Percentiles rank a stretch among this genome's conserved stretches.
Conservation (phyloP, 1,139 yeast species). For the Keqinozyma sinolaborantium region DNA sequence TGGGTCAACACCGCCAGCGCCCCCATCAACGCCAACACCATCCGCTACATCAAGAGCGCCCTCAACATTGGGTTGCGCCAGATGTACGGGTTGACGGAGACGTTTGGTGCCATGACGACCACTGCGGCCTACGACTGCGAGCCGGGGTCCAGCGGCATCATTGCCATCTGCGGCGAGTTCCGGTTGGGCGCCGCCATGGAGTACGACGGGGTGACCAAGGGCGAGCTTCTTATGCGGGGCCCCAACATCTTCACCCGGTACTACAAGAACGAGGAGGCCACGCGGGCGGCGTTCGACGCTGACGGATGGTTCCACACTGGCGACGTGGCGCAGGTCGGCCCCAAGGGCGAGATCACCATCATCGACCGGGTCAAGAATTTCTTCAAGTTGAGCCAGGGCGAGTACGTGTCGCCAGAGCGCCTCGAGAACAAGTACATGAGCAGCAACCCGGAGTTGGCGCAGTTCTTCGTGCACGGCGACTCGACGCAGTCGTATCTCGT, state of each 20-base stretch:
- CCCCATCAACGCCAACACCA: slow-evolving; percentile 30
- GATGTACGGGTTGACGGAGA: slow-evolving; percentile 37
- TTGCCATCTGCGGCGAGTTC: slow-evolving; percentile 23
- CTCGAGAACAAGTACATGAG: slow-evolving; percentile 31
- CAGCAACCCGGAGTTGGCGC: slow-evolving; percentile 23
- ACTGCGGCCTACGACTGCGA: slow-evolving; percentile 25
- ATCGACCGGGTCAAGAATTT: slow-evolving; percentile 38
- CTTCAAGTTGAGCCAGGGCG: slow-evolving; percentile 39
- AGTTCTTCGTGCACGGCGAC: slow-evolving; percentile 48
- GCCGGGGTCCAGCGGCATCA: slow-evolving; percentile 35
- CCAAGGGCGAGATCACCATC: slow-evolving; percentile 24
- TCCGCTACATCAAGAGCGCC: slow-evolving; percentile 29
- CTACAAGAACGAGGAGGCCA: slow-evolving; percentile 22
- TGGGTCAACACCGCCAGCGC: slow-evolving; percentile 33
- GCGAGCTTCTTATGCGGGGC: slow-evolving; percentile 31
- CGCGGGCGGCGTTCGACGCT: slow-evolving; percentile 15
- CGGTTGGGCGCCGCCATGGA: slow-evolving; percentile 26
- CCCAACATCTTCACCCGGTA: slow-evolving; percentile 29
- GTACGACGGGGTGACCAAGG: slow-evolving; percentile 19
- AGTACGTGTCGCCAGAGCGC: slow-evolving; percentile 34
- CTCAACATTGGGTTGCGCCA: slow-evolving; percentile 32
- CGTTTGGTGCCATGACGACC: slow-evolving; percentile 30
- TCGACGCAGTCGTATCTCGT: slow-evolving; percentile 54
- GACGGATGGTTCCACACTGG: slow-evolving; percentile 39
- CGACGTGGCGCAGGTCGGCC: slow-evolving; percentile 31